Conservation (phyloP, 805 yeast species). For the Yarrowia sp. region DNA sequence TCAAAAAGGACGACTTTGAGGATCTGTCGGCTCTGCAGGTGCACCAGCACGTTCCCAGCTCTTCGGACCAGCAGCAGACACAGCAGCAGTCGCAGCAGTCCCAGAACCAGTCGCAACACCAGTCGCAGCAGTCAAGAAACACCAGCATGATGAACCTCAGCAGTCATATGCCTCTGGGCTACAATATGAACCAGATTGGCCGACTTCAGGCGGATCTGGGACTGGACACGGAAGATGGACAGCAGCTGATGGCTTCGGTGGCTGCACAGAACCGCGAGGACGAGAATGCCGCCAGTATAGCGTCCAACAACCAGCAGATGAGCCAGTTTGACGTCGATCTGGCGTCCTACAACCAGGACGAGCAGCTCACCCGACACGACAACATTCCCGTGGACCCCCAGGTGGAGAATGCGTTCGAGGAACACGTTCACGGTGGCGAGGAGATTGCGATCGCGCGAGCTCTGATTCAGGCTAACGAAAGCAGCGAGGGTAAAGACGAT, state of each 20-base stretch:
- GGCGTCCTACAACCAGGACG: conserved; percentile 42
- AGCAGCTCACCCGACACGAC: conserved; percentile 42
- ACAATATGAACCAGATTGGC: conserved; percentile 34
- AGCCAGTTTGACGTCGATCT: conserved; percentile 34
- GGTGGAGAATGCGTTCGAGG: conserved; percentile 57
- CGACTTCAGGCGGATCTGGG: conserved; percentile 41
- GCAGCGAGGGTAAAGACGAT: conserved; percentile 39
- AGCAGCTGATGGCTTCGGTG: conserved; percentile 64
- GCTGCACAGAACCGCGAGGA: conserved; percentile 51
- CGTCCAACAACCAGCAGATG: conserved; percentile 43
- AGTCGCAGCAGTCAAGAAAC: conserved; percentile 26
- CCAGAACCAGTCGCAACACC: conserved; percentile 10
- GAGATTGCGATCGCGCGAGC: conserved; percentile 73
- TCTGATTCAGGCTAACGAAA: conserved; percentile 63
- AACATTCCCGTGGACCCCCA: conserved; percentile 66
- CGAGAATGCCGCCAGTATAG: conserved; percentile 43
- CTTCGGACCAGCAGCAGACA: conserved; percentile 8
- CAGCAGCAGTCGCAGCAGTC: neutral
- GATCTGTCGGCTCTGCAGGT: conserved; percentile 42
- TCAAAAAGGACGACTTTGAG: conserved; percentile 43
- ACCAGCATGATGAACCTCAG: conserved; percentile 15
- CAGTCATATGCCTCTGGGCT: conserved; percentile 22
- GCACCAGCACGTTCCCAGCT: conserved; percentile 23
- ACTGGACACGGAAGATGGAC: conserved; percentile 56
- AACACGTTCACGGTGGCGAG: conserved; percentile 54